Conservation (phyloP, 345 rosid species). For the Brassica napus region Da-Ae NC_063444.1:266501-267000, state of each 20-base stretch:
- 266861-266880: background rate
- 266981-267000: conserved; percentile 15
- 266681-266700: background rate
- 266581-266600: background rate
- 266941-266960: background rate
- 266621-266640: background rate
- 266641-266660: background rate
- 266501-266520: background rate
- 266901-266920: background rate
- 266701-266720: conserved; percentile 12
- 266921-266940: background rate
- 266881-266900: background rate
- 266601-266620: background rate
- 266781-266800: background rate
- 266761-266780: background rate
- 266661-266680: background rate
- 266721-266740: conserved; percentile 20
- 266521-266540: background rate
- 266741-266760: conserved; percentile 1
- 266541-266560: background rate
- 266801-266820: background rate
- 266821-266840: background rate
- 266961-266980: conserved; percentile 16
- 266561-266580: background rate
- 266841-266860: background rate